Conservation (phyloP, 2,329 filamentous ascomycete species). For the Thielaviopsis populi region DNA sequence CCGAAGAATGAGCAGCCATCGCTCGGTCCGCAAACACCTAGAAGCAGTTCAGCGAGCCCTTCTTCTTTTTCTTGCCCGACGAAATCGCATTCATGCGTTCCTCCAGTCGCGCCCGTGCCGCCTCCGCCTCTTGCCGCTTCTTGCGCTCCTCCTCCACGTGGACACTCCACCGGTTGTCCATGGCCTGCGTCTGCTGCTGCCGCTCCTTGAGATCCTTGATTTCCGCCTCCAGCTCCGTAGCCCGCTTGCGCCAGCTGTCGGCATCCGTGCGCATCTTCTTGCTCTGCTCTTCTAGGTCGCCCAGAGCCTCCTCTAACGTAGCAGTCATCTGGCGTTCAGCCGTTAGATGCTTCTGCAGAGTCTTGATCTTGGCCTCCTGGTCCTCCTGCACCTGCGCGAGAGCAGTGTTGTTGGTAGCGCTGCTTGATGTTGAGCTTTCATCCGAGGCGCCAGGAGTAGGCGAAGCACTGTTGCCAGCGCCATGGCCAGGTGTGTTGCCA, state of each 20-base stretch:
- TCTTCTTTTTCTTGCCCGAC: constrained; percentile 87
- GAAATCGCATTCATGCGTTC: constrained; percentile 87
- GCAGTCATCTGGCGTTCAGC: constrained; percentile 94
- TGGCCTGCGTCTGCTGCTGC: constrained; percentile 30
- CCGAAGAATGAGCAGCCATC: constrained; percentile 8
- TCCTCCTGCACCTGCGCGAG: constrained; percentile 78
- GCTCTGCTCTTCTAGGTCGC: constrained; percentile 79
- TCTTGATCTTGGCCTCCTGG: constrained; percentile 84
- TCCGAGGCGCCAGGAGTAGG: neutral
- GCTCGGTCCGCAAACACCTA: constrained; percentile 32
- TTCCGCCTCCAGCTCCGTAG: constrained; percentile 57
- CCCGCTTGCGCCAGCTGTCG: constrained; percentile 82
- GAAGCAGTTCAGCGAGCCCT: constrained; percentile 93
- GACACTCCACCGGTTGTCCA: constrained; percentile 51
- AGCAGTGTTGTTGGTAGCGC: constrained; percentile 37
- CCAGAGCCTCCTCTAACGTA: constrained; percentile 87
- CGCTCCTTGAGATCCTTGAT: constrained; percentile 48
- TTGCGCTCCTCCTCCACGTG: constrained; percentile 95
- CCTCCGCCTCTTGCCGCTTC: constrained; percentile 79
- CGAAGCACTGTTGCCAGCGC: neutral
- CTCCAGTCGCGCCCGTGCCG: constrained; percentile 75
- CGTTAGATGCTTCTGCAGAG: constrained; percentile 90
- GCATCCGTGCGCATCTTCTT: constrained; percentile 85
- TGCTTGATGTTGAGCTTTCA: constrained; percentile 25
- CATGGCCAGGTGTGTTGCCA: constrained; percentile 23